These are phyloP conservation scores for Aspergillus homomorphus DNA, from an alignment of 495 filamentous ascomycete species.

Conservation along the genomic window DNA sequence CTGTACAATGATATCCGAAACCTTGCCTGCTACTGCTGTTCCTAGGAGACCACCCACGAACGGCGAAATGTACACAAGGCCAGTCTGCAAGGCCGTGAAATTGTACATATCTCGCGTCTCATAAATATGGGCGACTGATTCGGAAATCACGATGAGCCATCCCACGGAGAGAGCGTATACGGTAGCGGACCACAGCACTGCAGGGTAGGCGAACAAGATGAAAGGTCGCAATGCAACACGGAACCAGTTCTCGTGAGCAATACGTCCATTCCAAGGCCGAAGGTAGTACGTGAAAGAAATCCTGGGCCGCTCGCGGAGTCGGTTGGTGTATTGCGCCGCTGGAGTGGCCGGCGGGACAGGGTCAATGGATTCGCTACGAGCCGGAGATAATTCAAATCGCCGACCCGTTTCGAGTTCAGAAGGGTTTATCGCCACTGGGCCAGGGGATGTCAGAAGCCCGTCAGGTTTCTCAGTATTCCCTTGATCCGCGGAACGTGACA, in stretches of 20 bases:
- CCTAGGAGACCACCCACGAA: slow-evolving; percentile 88
- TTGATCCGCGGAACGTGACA: slow-evolving; percentile 7
- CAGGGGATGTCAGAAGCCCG: slow-evolving; percentile 9
- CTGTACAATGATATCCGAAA: slow-evolving; percentile 79
- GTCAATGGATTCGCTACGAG: slow-evolving; percentile 33
- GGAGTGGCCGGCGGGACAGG: slow-evolving; percentile 23
- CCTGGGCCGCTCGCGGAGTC: slow-evolving; percentile 55
- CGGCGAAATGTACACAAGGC: slow-evolving; percentile 84
- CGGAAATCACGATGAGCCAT: slow-evolving; percentile 93
- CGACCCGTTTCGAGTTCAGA: slow-evolving; percentile 27
- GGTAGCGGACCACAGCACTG: slow-evolving; percentile 84
- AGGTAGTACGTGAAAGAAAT: slow-evolving; percentile 70
- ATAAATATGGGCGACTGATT: slow-evolving; percentile 77
- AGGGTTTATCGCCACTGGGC: slow-evolving; percentile 7
- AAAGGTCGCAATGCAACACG: slow-evolving; percentile 75
- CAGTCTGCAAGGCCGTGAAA: slow-evolving; percentile 75
- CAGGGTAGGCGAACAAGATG: slow-evolving; percentile 81
- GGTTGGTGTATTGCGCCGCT: slow-evolving; percentile 54
- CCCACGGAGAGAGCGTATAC: slow-evolving; percentile 90
- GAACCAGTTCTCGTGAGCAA: slow-evolving; percentile 75
- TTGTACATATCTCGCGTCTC: slow-evolving; percentile 63
- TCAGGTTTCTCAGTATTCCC: slow-evolving; percentile 22
- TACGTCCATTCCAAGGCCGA: slow-evolving; percentile 69
- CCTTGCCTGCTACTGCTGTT: slow-evolving; percentile 84
- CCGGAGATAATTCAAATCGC: slow-evolving; percentile 22